These are phyloP conservation scores for Fraxinus latifolia DNA, from an alignment of 305 asterid genomes.

Conservation along the genomic window DNA sequence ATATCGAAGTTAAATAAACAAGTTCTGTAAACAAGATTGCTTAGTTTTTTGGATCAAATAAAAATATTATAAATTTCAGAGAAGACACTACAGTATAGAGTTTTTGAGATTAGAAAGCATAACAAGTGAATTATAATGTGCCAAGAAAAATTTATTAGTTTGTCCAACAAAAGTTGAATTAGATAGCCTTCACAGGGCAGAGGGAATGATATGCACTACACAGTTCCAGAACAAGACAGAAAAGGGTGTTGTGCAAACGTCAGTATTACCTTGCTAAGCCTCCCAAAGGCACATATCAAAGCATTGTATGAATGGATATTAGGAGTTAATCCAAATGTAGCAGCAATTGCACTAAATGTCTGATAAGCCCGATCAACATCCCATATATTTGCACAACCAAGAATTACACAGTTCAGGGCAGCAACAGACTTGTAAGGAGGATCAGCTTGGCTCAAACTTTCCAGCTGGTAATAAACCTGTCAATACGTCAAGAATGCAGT, in stretches of 20 bases:
- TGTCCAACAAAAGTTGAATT: background rate
- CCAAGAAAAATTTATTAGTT: background rate
- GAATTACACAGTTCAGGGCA: constrained; percentile 73
- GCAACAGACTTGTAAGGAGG: constrained; percentile 77
- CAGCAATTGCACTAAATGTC: constrained; percentile 63
- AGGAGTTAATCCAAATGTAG: constrained; percentile 62
- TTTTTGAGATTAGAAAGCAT: background rate
- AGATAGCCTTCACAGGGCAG: background rate
- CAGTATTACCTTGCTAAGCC: constrained; percentile 57
- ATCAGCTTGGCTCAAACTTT: constrained; percentile 58
- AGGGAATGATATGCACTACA: background rate
- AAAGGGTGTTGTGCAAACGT: constrained; percentile 7
- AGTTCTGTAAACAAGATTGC: background rate
- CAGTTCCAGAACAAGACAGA: constrained; percentile 16
- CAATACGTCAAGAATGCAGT: constrained; percentile 24
- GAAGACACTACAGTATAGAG: background rate
- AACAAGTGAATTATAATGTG: background rate
- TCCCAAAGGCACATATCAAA: constrained; percentile 69
- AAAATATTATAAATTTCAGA: background rate
- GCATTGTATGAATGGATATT: constrained; percentile 78
- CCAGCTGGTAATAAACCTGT: constrained; percentile 90
- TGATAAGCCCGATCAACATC: constrained; percentile 89
- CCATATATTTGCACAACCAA: constrained; percentile 91
- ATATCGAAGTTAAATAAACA: background rate
- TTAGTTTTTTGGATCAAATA: background rate